These are phyloP conservation scores for Solanum bulbocastanum DNA, from an alignment of 257 asterid species.

Conservation along the genomic window DNA sequence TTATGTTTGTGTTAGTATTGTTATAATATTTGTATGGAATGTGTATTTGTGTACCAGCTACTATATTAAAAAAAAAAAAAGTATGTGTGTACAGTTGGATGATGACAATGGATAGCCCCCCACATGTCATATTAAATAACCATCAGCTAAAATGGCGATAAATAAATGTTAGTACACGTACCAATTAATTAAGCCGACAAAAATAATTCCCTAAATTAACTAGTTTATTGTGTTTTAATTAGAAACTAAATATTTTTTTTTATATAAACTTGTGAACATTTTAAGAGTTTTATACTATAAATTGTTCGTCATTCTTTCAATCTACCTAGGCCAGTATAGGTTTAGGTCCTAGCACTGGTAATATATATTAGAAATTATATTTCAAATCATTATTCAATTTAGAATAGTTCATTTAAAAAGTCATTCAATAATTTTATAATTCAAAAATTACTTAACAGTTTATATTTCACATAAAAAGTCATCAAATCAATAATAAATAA, in stretches of 20 bases:
- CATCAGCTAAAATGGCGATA: background rate
- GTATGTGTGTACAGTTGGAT: background rate
- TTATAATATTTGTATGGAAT: background rate
- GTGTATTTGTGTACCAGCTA: background rate
- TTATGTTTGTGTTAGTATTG: background rate
- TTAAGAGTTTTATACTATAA: background rate
- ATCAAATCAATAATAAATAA: background rate
- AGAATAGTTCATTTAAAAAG: too few relatives aligned
- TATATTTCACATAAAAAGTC: too few relatives aligned
- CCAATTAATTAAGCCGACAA: background rate
- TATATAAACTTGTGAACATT: background rate
- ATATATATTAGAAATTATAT: background rate
- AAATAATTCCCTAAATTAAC: background rate
- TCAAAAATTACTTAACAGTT: too few relatives aligned
- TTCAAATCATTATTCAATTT: too few relatives aligned
- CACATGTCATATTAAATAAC: background rate
- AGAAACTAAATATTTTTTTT: background rate
- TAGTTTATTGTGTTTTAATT: background rate
- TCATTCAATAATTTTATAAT: too few relatives aligned
- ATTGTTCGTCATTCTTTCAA: background rate
- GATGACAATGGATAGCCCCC: background rate
- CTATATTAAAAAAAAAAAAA: background rate
- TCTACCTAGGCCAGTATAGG: background rate
- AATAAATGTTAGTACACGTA: background rate
- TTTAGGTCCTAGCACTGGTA: background rate